Conservation (phyloP, 2,329 filamentous ascomycete genomes). For the Diaporthe velutina region DNA sequence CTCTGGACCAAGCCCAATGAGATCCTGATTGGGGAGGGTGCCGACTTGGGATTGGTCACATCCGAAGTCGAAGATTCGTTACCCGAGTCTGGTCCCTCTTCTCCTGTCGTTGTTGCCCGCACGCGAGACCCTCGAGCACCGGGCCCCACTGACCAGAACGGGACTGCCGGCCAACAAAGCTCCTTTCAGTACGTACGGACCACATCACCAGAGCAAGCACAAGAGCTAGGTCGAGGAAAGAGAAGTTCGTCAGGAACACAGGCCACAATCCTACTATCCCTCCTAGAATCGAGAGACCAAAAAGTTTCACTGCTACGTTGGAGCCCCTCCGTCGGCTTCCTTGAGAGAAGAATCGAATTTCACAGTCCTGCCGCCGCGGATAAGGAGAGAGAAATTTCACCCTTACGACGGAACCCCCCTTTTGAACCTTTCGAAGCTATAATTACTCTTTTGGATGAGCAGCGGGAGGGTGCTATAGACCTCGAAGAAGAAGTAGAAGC, state of each 20-base stretch:
- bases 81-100: not conserved
- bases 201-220: not conserved
- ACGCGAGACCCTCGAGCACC: too few relatives aligned
- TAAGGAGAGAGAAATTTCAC: not conserved
- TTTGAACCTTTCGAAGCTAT: constrained; percentile 13
- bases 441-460: not conserved
- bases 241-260: not conserved
- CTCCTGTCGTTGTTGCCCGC: not conserved
- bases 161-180: not conserved
- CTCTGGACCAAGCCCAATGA: not conserved
- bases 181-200: too few relatives aligned
- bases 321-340: not conserved
- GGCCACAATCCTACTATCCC: not conserved
- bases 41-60: not conserved
- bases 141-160: not conserved
- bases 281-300: not conserved
- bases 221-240: not conserved
- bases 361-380: not conserved
- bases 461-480: too few relatives aligned
- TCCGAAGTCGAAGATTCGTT: not conserved
- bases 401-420: constrained; percentile 6
- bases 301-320: not conserved
- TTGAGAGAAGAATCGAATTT: not conserved
- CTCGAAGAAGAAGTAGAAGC: not conserved
- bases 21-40: not conserved